Base-by-base conservation (phyloP, 805 yeast species). In the Metschnikowia hibisci region DNA sequence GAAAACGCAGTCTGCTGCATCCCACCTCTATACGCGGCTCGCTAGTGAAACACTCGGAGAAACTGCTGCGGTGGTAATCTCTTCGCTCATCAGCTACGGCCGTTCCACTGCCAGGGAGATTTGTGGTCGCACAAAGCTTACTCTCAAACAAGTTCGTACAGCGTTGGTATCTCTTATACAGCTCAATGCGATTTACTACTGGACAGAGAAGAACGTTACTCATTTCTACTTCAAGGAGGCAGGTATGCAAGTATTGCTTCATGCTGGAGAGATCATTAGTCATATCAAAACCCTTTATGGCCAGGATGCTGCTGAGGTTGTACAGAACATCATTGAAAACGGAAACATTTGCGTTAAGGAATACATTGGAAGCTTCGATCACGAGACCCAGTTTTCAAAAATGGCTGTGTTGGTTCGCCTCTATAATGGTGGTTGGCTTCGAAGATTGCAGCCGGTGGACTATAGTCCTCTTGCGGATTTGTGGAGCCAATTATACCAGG, bases 111-210 rank as follows among this genome's bases (percentile, higher is more conserved):
- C 82, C 2, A 61, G 60, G 18, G 88, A 85, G 38, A 52, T 89
- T 16, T 60, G 74, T 33, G 58, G 63, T 22, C 63, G 65, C 40
- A 67, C 82, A 2, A 62, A 66, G 7, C 58, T 84, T 38, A 75
- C 82, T 1, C 41, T 67, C 0, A 60, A 75, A 11, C 63, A 74
- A 11, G 78, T 87, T 14, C 81, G 81, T 50, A 76, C 82, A 27
- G 71, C 85, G 0, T 67, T 91, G 33, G 95, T 87, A 4, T 77
- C 90, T 6, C 66, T 91, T 54, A 72, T 90, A 32, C 96, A 91
- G 62, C 69, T 87, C 48, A 78, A 85, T 46, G 84, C 95, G 61
- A 81, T 87, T 8, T 74, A 74, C 18, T 80, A 80, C 55, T 81
- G 89, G 80, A 65, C 64, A 13, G 84, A 80, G 23, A 35, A 16